A percentile compares a stretch with the other conserved stretches of the same genome.
These are phyloP conservation scores for Phytophthora podocarpi DNA, from an alignment of 352 stramenopile genomes.

Conservation along the genomic window DNA sequence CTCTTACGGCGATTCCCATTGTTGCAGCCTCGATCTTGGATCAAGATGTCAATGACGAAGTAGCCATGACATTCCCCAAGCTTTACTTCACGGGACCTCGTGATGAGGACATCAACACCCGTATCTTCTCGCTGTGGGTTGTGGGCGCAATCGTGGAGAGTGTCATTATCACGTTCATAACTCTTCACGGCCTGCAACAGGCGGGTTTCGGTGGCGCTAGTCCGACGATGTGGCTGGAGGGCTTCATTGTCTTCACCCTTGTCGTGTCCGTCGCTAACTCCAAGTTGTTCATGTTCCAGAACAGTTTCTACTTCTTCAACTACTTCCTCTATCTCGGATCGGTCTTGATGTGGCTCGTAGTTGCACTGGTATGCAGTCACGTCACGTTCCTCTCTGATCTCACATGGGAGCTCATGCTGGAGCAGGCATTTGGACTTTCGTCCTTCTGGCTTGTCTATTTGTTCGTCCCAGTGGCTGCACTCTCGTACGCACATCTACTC, in stretches of 20 bases:
- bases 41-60: conserved; percentile 67
- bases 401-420: conserved; percentile 73
- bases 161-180: conserved; percentile 70
- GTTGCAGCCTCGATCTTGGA: conserved; percentile 73
- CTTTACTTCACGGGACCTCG: conserved; percentile 66
- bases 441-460: conserved; percentile 68
- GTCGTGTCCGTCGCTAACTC: conserved; percentile 77
- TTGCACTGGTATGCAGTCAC: conserved; percentile 62
- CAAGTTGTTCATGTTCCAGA: conserved; percentile 84
- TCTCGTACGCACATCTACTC: conserved; percentile 57
- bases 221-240: conserved; percentile 77
- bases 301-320: conserved; percentile 76
- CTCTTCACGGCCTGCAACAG: conserved; percentile 48
- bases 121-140: conserved; percentile 73
- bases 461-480: conserved; percentile 55
- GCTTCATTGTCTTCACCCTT: conserved; percentile 83
- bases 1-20: conserved; percentile 73
- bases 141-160: conserved; percentile 74
- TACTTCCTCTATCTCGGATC: conserved; percentile 69
- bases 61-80: conserved; percentile 75
- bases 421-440: conserved; percentile 58
- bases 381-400: conserved; percentile 66
- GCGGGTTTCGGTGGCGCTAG: conserved; percentile 38
- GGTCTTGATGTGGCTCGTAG: conserved; percentile 62
- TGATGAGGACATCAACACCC: conserved; percentile 72